Evolutionary conservation across 768 basidiomycete genomes (phyloP).

Genomic region (Jaapia argillacea): DNA sequence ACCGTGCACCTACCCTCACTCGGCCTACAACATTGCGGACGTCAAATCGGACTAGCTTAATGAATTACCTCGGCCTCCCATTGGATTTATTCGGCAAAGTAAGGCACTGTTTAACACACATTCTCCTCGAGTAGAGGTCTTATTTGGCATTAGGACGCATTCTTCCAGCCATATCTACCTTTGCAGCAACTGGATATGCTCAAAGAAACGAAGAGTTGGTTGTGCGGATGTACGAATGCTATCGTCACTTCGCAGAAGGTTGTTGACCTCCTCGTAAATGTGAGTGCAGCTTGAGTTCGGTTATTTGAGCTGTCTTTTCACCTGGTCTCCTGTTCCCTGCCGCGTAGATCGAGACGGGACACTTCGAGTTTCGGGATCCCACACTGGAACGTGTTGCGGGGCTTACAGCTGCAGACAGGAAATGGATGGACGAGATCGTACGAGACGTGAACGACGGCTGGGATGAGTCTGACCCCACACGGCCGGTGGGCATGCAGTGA

Average conservation of each 20-base stretch:
- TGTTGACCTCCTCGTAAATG: slow-evolving; percentile 86
- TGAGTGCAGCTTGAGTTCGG: slow-evolving; percentile 21
- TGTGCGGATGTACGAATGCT: slow-evolving; percentile 92
- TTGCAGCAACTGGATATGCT: slow-evolving; percentile 90
- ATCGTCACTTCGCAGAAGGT: slow-evolving; percentile 92
- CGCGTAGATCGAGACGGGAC: slow-evolving; percentile 71
- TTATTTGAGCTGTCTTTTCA: neutral
- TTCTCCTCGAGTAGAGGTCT: neutral
- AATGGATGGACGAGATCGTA: slow-evolving; percentile 96
- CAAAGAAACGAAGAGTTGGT: slow-evolving; percentile 70
- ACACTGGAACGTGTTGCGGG: slow-evolving; percentile 68
- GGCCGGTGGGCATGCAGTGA: slow-evolving; percentile 53
- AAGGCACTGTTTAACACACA: neutral
- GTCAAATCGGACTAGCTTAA: slow-evolving; percentile 83
- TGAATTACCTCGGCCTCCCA: slow-evolving; percentile 89
- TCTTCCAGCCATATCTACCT: slow-evolving; percentile 97
- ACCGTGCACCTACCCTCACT: slow-evolving; percentile 49
- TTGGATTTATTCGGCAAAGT: slow-evolving; percentile 91
- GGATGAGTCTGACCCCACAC: slow-evolving; percentile 52
- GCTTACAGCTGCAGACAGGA: slow-evolving; percentile 86
- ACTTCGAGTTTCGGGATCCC: slow-evolving; percentile 80
- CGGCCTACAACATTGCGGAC: slow-evolving; percentile 77
- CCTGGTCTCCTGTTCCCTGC: neutral
- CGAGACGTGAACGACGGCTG: slow-evolving; percentile 78
- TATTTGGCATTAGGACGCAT: slow-evolving; percentile 53